Evolutionary conservation across 1,284 basidiomycete genomes (phyloP).

Genomic region (Melampsora occidentalis): DNA sequence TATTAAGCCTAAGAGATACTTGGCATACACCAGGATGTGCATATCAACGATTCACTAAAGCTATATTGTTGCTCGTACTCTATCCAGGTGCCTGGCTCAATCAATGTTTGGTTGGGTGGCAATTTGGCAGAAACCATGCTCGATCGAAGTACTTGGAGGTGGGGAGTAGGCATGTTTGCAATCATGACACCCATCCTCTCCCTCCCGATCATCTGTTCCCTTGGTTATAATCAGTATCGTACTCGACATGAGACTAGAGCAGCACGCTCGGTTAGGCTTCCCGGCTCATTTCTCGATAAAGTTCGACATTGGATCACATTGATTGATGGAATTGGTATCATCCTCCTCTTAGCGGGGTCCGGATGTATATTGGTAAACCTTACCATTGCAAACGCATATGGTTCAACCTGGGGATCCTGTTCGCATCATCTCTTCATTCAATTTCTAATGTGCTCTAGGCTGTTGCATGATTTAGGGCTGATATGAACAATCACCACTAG

Average conservation of each 20-base stretch:
- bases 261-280: conserved; percentile 27
- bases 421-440: conserved; percentile 1
- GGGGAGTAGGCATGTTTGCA: conserved; percentile 50
- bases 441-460: neutral
- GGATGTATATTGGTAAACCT: conserved; percentile 53
- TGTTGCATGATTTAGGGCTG: neutral
- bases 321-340: conserved; percentile 53
- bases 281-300: conserved; percentile 37
- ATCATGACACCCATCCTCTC: conserved; percentile 52
- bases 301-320: conserved; percentile 49
- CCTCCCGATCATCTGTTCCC: conserved; percentile 49
- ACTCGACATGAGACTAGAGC: conserved; percentile 30
- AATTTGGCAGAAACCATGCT: conserved; percentile 47
- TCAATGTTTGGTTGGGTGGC: conserved; percentile 53
- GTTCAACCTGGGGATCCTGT: conserved; percentile 51
- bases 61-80: neutral
- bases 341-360: conserved; percentile 53
- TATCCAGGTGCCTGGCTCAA: conserved; percentile 37
- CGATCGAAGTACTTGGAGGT: conserved; percentile 43
- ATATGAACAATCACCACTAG: conserved; percentile 14
- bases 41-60: neutral
- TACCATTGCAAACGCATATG: conserved; percentile 53
- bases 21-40: neutral
- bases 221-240: conserved; percentile 47
- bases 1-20: neutral